A percentile compares a stretch with the other conserved stretches of the same genome.
phyloP scores from a whole-genome alignment of 768 basidiomycete genomes.

The Hygrophorus pudorinus region DNA sequence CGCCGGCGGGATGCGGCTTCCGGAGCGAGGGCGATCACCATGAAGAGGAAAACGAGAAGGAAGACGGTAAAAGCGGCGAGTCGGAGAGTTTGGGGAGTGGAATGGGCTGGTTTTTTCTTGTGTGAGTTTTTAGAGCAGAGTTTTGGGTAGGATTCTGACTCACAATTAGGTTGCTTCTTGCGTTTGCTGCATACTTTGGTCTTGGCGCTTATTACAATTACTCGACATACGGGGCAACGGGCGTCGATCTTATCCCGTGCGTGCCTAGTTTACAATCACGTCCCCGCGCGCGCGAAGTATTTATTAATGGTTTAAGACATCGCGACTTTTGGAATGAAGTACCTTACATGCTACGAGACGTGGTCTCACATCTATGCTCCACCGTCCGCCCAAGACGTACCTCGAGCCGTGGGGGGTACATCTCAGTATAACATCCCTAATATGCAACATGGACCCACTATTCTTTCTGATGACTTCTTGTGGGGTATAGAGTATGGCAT shows the following conservation, averaged over 20 bases:
- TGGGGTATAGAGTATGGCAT: neutral
- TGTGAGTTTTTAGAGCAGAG: conserved; percentile 38
- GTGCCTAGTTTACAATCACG: conserved; percentile 19
- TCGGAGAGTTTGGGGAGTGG: conserved; percentile 51
- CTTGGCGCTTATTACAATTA: conserved; percentile 86
- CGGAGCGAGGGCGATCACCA: conserved; percentile 1
- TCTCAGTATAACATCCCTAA: conserved; percentile 51
- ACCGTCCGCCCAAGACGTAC: conserved; percentile 56
- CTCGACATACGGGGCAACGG: conserved; percentile 76
- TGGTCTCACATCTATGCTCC: conserved; percentile 68
- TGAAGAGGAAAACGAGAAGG: conserved; percentile 15
- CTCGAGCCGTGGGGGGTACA: conserved; percentile 62
- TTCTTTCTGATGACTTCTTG: neutral
- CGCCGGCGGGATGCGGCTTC: conserved; percentile 47
- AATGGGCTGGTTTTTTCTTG: conserved; percentile 82
- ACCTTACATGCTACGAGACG: conserved; percentile 75
- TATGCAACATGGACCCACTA: neutral
- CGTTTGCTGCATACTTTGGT: conserved; percentile 59
- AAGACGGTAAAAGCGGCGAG: conserved; percentile 9
- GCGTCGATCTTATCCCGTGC: conserved; percentile 77
- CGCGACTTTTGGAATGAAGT: conserved; percentile 89
- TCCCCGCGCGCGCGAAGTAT: neutral
- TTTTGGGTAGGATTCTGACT: neutral
- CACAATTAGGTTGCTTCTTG: conserved; percentile 44
- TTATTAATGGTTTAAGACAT: conserved; percentile 38